Percentiles rank a stretch among this genome's conserved stretches.
Conservation (phyloP, 108 stramenopile species). For the Pseudonitzschia multiseries region DNA sequence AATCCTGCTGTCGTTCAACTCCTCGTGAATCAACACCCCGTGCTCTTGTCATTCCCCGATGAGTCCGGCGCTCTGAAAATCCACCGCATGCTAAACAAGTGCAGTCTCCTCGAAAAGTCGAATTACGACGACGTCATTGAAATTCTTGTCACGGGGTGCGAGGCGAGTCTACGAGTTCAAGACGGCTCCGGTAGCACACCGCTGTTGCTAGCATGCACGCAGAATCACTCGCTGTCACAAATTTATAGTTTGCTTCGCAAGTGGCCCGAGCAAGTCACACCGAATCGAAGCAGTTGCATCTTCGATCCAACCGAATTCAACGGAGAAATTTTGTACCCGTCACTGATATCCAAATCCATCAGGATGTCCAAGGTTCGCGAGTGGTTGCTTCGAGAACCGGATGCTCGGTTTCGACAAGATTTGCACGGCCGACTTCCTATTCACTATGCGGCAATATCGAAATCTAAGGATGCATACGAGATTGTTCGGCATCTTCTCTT, state of each 20-base stretch:
- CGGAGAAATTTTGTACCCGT: constrained; percentile 21
- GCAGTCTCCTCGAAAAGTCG: background rate
- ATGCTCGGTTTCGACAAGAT: constrained; percentile 26
- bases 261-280: constrained; percentile 32
- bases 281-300: background rate
- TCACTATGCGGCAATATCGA: constrained; percentile 59
- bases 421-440: constrained; percentile 56
- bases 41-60: constrained; percentile 14
- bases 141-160: constrained; percentile 13
- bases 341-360: constrained; percentile 21
- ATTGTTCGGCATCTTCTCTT: constrained; percentile 20
- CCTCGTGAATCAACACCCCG: constrained; percentile 13
- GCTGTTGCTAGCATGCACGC: constrained; percentile 20
- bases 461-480: constrained; percentile 36
- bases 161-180: constrained; percentile 27
- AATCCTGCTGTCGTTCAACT: constrained; percentile 5
- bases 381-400: constrained; percentile 20
- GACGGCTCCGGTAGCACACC: constrained; percentile 23
- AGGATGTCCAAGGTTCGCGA: background rate
- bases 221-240: constrained; percentile 15
- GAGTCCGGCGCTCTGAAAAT: constrained; percentile 16
- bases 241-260: constrained; percentile 20
- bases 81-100: constrained; percentile 13
- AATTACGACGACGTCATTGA: constrained; percentile 14
- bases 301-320: constrained; percentile 8